Percentiles rank a stretch among this genome's conserved stretches.
These are phyloP conservation scores for Sporothrix luriei DNA, from an alignment of 2,329 filamentous ascomycete species.

Conservation along the genomic window DNA sequence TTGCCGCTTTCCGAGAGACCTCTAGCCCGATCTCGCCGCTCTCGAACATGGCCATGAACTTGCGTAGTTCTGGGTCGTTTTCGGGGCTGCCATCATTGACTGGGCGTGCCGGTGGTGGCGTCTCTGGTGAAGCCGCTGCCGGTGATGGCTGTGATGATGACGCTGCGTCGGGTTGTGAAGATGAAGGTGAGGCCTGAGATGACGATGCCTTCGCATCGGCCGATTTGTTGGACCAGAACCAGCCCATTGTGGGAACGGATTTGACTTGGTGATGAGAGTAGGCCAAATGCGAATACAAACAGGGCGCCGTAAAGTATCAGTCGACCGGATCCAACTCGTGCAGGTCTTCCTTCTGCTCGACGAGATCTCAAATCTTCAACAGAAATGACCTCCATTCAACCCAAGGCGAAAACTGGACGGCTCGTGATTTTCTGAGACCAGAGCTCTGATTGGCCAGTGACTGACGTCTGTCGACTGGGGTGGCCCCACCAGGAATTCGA, in stretches of 20 bases:
- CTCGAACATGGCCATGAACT: conserved; percentile 55
- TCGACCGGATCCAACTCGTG: neutral
- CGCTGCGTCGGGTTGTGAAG: conserved; percentile 24
- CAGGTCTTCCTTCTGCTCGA: neutral
- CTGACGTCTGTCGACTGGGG: neutral
- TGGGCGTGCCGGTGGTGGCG: neutral
- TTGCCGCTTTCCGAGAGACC: conserved; percentile 24
- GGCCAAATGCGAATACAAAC: too few relatives aligned
- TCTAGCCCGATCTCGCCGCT: conserved; percentile 40
- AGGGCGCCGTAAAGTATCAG: too few relatives aligned
- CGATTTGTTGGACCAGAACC: conserved; percentile 59
- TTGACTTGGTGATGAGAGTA: neutral
- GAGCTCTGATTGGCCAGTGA: conserved; percentile 27
- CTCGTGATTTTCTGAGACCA: conserved; percentile 27
- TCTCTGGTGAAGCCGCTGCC: conserved; percentile 14
- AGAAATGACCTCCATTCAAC: neutral
- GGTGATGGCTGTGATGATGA: conserved; percentile 27
- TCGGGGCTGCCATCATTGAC: neutral
- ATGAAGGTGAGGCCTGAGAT: conserved; percentile 34
- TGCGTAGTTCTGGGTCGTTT: conserved; percentile 53
- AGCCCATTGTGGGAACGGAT: conserved; percentile 55
- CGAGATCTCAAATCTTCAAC: neutral
- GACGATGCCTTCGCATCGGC: conserved; percentile 34
- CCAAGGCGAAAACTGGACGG: conserved; percentile 7
- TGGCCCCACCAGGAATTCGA: neutral